phyloP scores from a whole-genome alignment of 148 eudicot species.

The Rhododendron molle region DNA sequence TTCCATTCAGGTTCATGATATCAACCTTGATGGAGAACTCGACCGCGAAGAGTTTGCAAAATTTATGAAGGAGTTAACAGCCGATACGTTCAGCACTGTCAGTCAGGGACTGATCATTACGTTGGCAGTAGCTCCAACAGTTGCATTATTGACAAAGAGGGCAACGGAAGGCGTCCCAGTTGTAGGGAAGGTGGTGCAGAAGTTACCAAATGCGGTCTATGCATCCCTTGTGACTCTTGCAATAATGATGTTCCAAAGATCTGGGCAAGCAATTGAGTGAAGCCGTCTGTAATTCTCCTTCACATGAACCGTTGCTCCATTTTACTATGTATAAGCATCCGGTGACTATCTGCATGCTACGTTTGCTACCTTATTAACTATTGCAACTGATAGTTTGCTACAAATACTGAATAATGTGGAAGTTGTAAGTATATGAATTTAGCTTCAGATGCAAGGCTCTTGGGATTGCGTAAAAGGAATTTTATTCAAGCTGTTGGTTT shows the following conservation, averaged over 20 bases:
- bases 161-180: slow-evolving; percentile 76
- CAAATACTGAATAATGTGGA: not conserved
- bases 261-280: slow-evolving; percentile 21
- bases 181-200: slow-evolving; percentile 77
- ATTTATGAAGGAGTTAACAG: slow-evolving; percentile 51
- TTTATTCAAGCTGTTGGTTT: not conserved
- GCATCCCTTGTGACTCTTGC: slow-evolving; percentile 75
- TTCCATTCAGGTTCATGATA: slow-evolving; percentile 46
- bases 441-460: not conserved
- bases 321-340: not conserved
- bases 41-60: slow-evolving; percentile 66
- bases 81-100: slow-evolving; percentile 48
- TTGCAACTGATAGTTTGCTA: not conserved
- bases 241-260: slow-evolving; percentile 50
- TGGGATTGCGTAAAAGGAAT: not conserved
- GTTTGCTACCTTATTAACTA: not conserved
- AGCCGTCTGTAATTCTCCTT: not conserved
- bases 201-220: slow-evolving; percentile 74
- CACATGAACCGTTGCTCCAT: not conserved
- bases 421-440: not conserved
- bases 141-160: slow-evolving; percentile 80
- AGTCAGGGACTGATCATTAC: slow-evolving; percentile 81
- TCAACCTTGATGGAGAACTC: slow-evolving; percentile 63
- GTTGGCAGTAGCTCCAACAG: slow-evolving; percentile 65
- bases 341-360: not conserved